phyloP scores from a whole-genome alignment of 176 grass and related monocot genomes.

The Alopecurus myosuroides region DNA sequence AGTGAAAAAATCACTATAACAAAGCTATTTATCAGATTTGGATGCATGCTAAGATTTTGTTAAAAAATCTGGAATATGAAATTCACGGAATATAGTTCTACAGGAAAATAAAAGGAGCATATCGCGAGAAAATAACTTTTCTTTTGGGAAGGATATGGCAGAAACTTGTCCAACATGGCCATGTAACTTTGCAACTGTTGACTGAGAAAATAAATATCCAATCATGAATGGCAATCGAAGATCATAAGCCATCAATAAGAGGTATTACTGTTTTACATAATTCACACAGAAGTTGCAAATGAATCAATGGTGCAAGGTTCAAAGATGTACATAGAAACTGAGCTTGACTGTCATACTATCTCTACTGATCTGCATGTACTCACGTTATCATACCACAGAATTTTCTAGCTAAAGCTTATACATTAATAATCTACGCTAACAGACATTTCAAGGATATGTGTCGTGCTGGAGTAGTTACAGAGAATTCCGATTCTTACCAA shows the following conservation, averaged over 20 bases:
- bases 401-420: not conserved
- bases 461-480: not conserved
- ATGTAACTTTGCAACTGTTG: too few relatives aligned
- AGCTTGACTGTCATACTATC: not conserved
- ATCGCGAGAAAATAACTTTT: too few relatives aligned
- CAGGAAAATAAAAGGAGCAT: too few relatives aligned
- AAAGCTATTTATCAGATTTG: too few relatives aligned
- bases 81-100: too few relatives aligned
- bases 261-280: not conserved
- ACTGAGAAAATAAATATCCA: too few relatives aligned
- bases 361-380: not conserved
- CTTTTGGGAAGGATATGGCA: too few relatives aligned
- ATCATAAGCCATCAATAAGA: not conserved
- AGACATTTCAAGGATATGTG: not conserved
- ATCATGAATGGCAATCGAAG: not conserved
- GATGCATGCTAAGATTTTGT: too few relatives aligned
- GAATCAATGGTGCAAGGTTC: not conserved
- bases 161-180: too few relatives aligned
- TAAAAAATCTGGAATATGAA: too few relatives aligned
- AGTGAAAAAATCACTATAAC: too few relatives aligned
- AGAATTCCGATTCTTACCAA: not conserved
- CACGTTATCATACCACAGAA: not conserved
- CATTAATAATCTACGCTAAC: not conserved
- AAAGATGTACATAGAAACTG: not conserved
- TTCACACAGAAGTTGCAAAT: not conserved